phyloP scores from a whole-genome alignment of 1,284 basidiomycete species.

The Ceratobasidium sp. region DNA sequence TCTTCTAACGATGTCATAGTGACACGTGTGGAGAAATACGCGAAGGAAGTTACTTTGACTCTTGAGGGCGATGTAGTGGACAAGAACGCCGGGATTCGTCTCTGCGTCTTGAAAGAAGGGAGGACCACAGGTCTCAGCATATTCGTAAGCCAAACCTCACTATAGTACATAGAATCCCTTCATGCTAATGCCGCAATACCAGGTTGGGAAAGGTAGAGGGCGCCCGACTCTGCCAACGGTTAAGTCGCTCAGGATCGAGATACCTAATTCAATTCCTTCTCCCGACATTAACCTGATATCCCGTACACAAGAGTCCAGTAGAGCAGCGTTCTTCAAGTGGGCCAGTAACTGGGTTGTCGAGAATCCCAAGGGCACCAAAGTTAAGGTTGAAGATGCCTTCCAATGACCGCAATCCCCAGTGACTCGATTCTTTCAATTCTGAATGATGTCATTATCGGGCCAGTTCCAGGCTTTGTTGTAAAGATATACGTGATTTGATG shows the following conservation, averaged over 20 bases:
- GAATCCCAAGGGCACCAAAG: not conserved
- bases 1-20: conserved; percentile 24
- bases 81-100: conserved; percentile 16
- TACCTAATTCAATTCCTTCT: conserved; percentile 8
- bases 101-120: conserved; percentile 22
- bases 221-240: conserved; percentile 1
- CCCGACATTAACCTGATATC: conserved; percentile 20
- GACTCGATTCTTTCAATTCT: too few species aligned
- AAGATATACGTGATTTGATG: too few species aligned
- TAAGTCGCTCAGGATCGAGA: conserved; percentile 37
- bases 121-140: conserved; percentile 31
- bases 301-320: not conserved
- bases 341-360: conserved; percentile 13
- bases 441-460: too few species aligned
- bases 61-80: not conserved
- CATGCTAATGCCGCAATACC: not conserved
- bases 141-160: conserved; percentile 7
- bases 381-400: not conserved
- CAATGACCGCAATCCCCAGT: too few species aligned
- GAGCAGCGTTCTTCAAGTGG: conserved; percentile 20
- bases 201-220: conserved; percentile 14
- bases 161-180: not conserved
- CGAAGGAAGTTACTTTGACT: conserved; percentile 25
- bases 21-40: conserved; percentile 9
- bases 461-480: too few species aligned